phyloP scores from a whole-genome alignment of 2,329 filamentous ascomycete species.

The Tricladium varicosporioides region DNA sequence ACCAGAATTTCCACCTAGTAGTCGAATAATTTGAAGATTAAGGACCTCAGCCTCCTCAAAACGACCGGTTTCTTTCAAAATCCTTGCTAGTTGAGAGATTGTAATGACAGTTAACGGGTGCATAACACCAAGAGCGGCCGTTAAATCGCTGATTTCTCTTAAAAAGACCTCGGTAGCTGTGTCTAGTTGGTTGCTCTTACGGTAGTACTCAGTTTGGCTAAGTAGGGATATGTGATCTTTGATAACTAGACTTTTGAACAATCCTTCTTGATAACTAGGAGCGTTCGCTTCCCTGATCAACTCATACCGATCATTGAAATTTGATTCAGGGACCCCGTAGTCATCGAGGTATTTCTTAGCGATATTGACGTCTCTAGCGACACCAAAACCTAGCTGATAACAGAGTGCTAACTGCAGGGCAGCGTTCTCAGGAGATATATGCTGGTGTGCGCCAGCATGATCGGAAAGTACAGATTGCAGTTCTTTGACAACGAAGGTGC shows the following conservation, averaged over 20 bases:
- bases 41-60: not conserved
- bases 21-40: not conserved
- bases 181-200: not conserved
- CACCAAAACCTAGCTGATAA: constrained; percentile 6
- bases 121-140: not conserved
- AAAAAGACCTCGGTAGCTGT: not conserved
- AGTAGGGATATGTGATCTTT: not conserved
- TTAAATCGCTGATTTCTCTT: not conserved
- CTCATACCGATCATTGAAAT: not conserved
- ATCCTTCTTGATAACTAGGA: not conserved
- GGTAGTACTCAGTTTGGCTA: not conserved
- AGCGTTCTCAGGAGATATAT: not conserved
- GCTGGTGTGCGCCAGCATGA: too few relatives aligned
- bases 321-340: not conserved
- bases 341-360: not conserved
- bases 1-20: not conserved
- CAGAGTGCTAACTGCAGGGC: constrained; percentile 2
- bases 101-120: not conserved
- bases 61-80: not conserved
- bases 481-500: too few relatives aligned
- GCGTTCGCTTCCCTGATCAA: not conserved
- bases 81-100: not conserved
- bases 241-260: not conserved
- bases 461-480: too few relatives aligned
- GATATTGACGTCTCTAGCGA: not conserved